Evolutionary conservation across 2,329 filamentous ascomycete species (phyloP).

Genomic region (Magnaporthales sp.): DNA sequence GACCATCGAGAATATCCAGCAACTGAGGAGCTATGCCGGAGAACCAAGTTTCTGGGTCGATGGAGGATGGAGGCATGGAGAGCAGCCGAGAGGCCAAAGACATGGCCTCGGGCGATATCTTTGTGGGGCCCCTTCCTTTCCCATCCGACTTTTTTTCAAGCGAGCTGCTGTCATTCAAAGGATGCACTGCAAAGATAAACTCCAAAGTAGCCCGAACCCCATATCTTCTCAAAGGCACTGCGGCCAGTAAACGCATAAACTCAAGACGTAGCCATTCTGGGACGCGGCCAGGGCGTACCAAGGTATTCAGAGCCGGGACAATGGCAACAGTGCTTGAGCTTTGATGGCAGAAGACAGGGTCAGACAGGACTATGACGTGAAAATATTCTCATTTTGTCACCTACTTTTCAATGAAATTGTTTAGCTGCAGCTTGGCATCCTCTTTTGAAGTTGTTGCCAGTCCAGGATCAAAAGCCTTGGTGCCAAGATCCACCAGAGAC

Average conservation of each 20-base stretch:
- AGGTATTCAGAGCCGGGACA: conserved; percentile 51
- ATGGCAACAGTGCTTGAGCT: conserved; percentile 32
- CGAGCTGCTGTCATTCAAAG: conserved; percentile 16
- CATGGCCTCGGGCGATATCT: conserved; percentile 60
- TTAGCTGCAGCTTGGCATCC: conserved; percentile 30
- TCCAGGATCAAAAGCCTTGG: conserved; percentile 39
- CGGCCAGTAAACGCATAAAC: conserved; percentile 48
- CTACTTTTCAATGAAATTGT: conserved; percentile 41
- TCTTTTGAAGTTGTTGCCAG: conserved; percentile 18
- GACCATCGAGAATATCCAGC: conserved; percentile 51
- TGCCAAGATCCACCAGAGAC: conserved; percentile 29
- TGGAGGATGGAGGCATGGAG: conserved; percentile 46
- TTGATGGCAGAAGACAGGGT: conserved; percentile 16
- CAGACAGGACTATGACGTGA: conserved; percentile 5
- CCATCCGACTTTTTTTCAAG: conserved; percentile 30
- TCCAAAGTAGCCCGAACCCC: conserved; percentile 62
- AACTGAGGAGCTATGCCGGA: conserved; percentile 51
- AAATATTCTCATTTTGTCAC: conserved; percentile 8
- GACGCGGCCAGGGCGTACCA: conserved; percentile 52
- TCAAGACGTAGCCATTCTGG: conserved; percentile 51
- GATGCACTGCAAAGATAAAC: conserved; percentile 62
- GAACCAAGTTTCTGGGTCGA: conserved; percentile 52
- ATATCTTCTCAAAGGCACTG: conserved; percentile 50
- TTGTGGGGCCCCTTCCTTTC: conserved; percentile 37
- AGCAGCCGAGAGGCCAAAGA: conserved; percentile 54